phyloP scores from a whole-genome alignment of 2,329 filamentous ascomycete genomes.

The Pseudogymnoascus sp. region DNA sequence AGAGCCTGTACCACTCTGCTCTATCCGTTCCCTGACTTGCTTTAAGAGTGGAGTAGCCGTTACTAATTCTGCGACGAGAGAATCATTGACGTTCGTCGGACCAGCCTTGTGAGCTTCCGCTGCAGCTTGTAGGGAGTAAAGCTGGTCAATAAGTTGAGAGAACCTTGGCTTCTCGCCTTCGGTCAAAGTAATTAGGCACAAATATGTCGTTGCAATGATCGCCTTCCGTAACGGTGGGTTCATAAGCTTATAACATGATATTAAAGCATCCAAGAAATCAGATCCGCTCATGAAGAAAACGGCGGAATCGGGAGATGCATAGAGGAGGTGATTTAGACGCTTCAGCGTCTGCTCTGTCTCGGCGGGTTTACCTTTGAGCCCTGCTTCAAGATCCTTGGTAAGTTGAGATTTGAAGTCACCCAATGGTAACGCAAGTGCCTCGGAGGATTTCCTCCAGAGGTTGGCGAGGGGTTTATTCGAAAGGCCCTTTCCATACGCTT shows the following conservation, averaged over 20 bases:
- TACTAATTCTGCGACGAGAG: constrained; percentile 73
- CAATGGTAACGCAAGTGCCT: constrained; percentile 45
- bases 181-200: constrained; percentile 64
- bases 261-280: constrained; percentile 75
- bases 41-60: constrained; percentile 69
- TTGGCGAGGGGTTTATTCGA: constrained; percentile 41
- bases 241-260: constrained; percentile 55
- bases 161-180: constrained; percentile 59
- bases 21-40: constrained; percentile 49
- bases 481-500: constrained; percentile 56
- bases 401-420: constrained; percentile 53
- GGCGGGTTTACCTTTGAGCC: constrained; percentile 46
- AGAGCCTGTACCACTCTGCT: constrained; percentile 41
- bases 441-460: constrained; percentile 45
- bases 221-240: constrained; percentile 55
- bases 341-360: constrained; percentile 47
- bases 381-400: constrained; percentile 54
- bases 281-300: constrained; percentile 70
- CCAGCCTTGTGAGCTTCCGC: constrained; percentile 56
- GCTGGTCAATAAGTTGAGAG: constrained; percentile 70
- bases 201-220: constrained; percentile 65
- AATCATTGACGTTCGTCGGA: constrained; percentile 51
- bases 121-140: constrained; percentile 69
- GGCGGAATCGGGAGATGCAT: constrained; percentile 49
- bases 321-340: constrained; percentile 55